Base-by-base conservation (phyloP, 2,329 filamentous ascomycete genomes). In the Talaromyces sp. region DNA sequence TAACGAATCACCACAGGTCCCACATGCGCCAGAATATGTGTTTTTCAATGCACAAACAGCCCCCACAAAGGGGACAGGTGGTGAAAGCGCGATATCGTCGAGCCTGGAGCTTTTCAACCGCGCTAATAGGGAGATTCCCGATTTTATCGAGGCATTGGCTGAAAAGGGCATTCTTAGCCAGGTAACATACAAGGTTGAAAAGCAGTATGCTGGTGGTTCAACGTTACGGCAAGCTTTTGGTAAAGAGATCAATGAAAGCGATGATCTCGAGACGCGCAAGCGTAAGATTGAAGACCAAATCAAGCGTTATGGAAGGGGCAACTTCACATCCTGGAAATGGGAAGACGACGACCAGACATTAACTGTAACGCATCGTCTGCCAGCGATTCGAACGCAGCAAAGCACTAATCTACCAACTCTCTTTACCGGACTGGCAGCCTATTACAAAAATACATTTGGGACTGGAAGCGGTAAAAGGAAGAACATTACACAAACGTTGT, bases 1-100 rank as follows among this genome's bases (percentile, higher is more conserved):
- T 69, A 83, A 83, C 64, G 81, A 83, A 65, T 82, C 79, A 0
- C 78, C 79, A 0, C 80, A 82, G 64, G 80, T 82, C 0, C 81
- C 81, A 1, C 81, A 83, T 63, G 79, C 80, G 0, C 81, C 81
- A 0, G 81, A 80, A 64, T 83, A 83, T 63, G 78, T 83, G 56
- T 81, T 83, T 67, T 82, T 82, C 71, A 82, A 82, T 54, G 69
- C 72, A 1, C 76, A 82, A 62, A 70, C 68, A 5, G 78, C 57
- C 7, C 61, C 61, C 16, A 39, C n/a, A 23, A 62, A 62, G 33
- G 59, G 58, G 0, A 70, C 67, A 21, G 74, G 76, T 1, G 75
- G 76, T 5, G 79, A 82, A 65, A 79, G 78, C 0, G 79, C 80
- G 0, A 79, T 82, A n/a, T 79, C 79, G 0, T 82, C 80, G 0